A percentile compares a stretch with the other conserved stretches of the same genome.
Evolutionary conservation across 345 rosid genomes (phyloP).

Genomic region (Clausena lansium): DNA sequence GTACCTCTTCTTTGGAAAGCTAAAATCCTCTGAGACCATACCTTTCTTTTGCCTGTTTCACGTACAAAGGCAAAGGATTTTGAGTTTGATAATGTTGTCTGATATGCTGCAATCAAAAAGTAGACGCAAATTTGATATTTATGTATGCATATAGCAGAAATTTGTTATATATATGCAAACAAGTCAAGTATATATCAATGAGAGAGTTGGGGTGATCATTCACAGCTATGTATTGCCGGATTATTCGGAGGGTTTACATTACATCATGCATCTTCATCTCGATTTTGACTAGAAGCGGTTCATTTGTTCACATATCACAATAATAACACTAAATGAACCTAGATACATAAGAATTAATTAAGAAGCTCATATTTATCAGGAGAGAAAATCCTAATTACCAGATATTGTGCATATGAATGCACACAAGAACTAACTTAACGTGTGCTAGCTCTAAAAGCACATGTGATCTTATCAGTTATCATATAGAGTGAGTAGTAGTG

Average conservation of each 20-base stretch:
- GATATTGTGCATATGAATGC: too few relatives aligned
- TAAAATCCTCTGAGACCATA: conserved; percentile 31
- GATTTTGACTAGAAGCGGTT: conserved; percentile 2
- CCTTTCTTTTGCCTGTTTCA: not conserved
- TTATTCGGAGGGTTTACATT: conserved; percentile 19
- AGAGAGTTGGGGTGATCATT: not conserved
- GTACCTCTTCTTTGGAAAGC: conserved; percentile 34
- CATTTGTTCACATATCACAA: too few relatives aligned
- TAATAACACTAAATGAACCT: too few relatives aligned
- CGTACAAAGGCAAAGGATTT: not conserved
- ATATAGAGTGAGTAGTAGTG: too few relatives aligned
- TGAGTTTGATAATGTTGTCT: not conserved
- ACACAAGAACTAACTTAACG: too few relatives aligned
- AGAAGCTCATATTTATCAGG: too few relatives aligned
- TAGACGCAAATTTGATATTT: not conserved
- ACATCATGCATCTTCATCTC: too few relatives aligned
- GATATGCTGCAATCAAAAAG: not conserved
- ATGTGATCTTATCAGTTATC: too few relatives aligned
- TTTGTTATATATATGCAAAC: not conserved
- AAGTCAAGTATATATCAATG: not conserved
- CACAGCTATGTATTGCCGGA: conserved; percentile 13
- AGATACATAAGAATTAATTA: too few relatives aligned
- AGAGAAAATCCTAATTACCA: too few relatives aligned
- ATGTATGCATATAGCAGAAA: not conserved
- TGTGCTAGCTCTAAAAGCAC: too few relatives aligned